A percentile compares a stretch with the other conserved stretches of the same genome.
phyloP scores from a whole-genome alignment of 768 basidiomycete species.

The Trametes coccinea region DNA sequence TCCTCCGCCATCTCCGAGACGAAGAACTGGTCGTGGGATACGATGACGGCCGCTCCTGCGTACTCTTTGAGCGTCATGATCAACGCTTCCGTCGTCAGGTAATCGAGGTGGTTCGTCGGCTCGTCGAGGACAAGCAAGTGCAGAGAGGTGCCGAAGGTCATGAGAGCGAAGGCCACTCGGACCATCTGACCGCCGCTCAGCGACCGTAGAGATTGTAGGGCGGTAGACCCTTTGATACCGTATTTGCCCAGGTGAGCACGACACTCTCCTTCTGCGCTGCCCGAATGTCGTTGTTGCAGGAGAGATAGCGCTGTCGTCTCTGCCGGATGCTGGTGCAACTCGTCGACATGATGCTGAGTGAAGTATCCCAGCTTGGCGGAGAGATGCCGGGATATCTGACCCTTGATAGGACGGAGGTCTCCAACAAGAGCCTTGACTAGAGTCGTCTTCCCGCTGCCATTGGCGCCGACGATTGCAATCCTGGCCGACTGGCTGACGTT shows the following conservation, averaged over 20 bases:
- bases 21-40: constrained; percentile 97
- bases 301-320: constrained; percentile 15
- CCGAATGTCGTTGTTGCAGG: constrained; percentile 9
- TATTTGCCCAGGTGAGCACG: constrained; percentile 21
- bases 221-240: constrained; percentile 15
- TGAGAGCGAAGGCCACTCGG: constrained; percentile 88
- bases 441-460: constrained; percentile 28
- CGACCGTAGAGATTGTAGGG: constrained; percentile 54
- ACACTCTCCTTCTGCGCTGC: constrained; percentile 11
- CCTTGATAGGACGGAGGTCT: constrained; percentile 22
- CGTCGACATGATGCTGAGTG: constrained; percentile 28
- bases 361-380: constrained; percentile 26
- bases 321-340: constrained; percentile 14
- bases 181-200: constrained; percentile 99
- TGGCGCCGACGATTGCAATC: constrained; percentile 25
- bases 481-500: constrained; percentile 23
- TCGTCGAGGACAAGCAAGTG: constrained; percentile 94
- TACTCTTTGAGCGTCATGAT: constrained; percentile 95
- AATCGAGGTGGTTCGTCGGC: constrained; percentile 90
- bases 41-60: constrained; percentile 96
- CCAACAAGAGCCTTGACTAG: constrained; percentile 25
- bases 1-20: constrained; percentile 96
- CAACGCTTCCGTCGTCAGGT: constrained; percentile 97
- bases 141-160: constrained; percentile 93
- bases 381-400: constrained; percentile 20